These are phyloP conservation scores for Teratosphaeria epicoccoides DNA, from an alignment of 2,329 filamentous ascomycete species.

Conservation along the genomic window DNA sequence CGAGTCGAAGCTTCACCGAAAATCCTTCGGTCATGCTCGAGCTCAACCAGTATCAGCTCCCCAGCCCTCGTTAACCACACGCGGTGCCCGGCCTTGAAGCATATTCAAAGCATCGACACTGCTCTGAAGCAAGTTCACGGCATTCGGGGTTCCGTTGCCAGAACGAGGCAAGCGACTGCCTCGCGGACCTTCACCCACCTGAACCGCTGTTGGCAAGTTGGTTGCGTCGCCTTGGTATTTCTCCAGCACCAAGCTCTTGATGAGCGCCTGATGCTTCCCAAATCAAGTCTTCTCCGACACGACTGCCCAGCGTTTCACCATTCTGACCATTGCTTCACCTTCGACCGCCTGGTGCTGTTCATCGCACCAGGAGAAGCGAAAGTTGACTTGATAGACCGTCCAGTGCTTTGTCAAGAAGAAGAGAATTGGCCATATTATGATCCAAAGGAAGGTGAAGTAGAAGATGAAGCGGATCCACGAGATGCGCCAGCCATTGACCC, in stretches of 20 bases:
- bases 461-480: constrained; percentile 57
- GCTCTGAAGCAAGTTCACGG: constrained; percentile 16
- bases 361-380: constrained; percentile 43
- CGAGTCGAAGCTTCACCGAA: not conserved
- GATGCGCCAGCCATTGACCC: constrained; percentile 54
- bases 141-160: constrained; percentile 15
- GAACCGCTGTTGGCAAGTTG: constrained; percentile 30
- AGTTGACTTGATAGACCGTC: constrained; percentile 55
- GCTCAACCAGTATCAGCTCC: constrained; percentile 9
- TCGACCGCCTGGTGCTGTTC: constrained; percentile 8
- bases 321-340: constrained; percentile 19
- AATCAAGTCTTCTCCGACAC: constrained; percentile 48
- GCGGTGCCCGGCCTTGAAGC: constrained; percentile 3
- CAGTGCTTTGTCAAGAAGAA: constrained; percentile 58
- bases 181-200: constrained; percentile 28
- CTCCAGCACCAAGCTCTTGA: constrained; percentile 49
- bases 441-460: constrained; percentile 55
- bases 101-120: constrained; percentile 17
- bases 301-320: constrained; percentile 38
- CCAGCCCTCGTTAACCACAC: constrained; percentile 8
- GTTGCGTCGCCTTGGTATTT: constrained; percentile 39
- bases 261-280: constrained; percentile 50
- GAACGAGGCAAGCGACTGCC: constrained; percentile 9
- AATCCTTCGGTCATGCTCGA: not conserved
- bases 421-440: constrained; percentile 61